phyloP scores from a whole-genome alignment of 2,329 filamentous ascomycete species.

The Talaromyces marneffei region DNA sequence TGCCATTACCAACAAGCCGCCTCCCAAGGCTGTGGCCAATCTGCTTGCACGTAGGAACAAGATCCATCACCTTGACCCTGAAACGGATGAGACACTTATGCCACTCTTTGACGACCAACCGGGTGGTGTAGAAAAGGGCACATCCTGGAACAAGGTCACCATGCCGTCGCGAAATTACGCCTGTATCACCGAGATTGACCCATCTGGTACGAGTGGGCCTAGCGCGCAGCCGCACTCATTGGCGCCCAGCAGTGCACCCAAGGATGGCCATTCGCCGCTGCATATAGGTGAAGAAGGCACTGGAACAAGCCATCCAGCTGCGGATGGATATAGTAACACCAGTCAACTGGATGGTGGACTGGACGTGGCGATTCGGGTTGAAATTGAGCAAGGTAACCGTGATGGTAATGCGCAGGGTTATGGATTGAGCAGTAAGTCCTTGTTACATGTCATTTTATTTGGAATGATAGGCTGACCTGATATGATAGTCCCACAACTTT shows the following conservation, averaged over 20 bases:
- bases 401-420: conserved; percentile 43
- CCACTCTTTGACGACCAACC: conserved; percentile 59
- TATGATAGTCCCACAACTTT: background rate
- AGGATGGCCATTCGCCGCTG: conserved; percentile 65
- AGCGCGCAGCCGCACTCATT: conserved; percentile 8
- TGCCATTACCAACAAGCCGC: conserved; percentile 64
- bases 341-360: conserved; percentile 38
- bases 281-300: conserved; percentile 71
- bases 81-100: conserved; percentile 60
- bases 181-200: conserved; percentile 51
- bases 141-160: conserved; percentile 71
- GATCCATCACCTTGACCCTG: conserved; percentile 57
- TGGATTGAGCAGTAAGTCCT: conserved; percentile 42
- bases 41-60: conserved; percentile 58
- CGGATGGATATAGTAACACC: conserved; percentile 41
- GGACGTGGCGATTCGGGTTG: conserved; percentile 42
- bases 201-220: conserved; percentile 22
- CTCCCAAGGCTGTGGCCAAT: conserved; percentile 60
- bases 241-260: conserved; percentile 31
- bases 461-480: background rate
- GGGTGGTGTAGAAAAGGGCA: conserved; percentile 56
- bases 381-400: conserved; percentile 40
- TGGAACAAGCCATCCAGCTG: conserved; percentile 72
- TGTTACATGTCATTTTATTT: background rate
- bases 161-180: conserved; percentile 68